Evolutionary conservation across 2,329 filamentous ascomycete species (phyloP), one percentile per base, ranked within the genome.

Genomic region (Cordyceps farinosa): DNA sequence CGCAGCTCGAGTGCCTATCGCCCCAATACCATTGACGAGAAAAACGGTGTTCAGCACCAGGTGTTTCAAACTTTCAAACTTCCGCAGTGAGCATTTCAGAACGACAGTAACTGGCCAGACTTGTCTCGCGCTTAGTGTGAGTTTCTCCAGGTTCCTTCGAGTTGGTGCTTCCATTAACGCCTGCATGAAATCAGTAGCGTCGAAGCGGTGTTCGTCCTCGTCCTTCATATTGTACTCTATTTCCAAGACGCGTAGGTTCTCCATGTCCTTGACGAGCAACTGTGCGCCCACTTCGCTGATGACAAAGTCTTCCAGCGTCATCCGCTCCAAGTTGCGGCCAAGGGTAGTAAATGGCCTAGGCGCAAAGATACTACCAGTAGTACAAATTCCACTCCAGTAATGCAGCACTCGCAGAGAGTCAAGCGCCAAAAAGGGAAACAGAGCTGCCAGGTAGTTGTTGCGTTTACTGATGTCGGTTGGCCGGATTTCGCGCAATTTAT

Each of bases 361-460:
- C 7, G 8, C 6, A 48, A 4, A n/a, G 22, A 22, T 22, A 22
- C 22, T 22, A 22, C 22, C 22, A 22, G 22, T 22, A 5, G 13
- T 1, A 27, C n/a, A 45, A 9, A 10, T 5, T 5, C 29, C 40
- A 17, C n/a, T 29, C 11, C 22, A 27, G 34, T 54, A 40, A 3
- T 34, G 11, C 5, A 59, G 44, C 34, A 54, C 36, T 8, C 32
- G 55, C 30, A 63, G 10, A 3, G 62, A 59, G 7, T 63, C 47
- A 2, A 63, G 54, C 29, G 55, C 32, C 30, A 63, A 7, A 17
- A 63, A 63, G 17, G 62, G 62, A 30, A 63, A 52, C 8, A 63
- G 10, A 3, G 1, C 6, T 17, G 52, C 48, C 36, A 63, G 29
- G 17, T 30, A 5, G 3, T 13, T 30, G 22, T 22, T 22, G 22